Base-by-base conservation (phyloP, 495 filamentous ascomycete genomes). In the Hyaloscypha bicolor region DNA sequence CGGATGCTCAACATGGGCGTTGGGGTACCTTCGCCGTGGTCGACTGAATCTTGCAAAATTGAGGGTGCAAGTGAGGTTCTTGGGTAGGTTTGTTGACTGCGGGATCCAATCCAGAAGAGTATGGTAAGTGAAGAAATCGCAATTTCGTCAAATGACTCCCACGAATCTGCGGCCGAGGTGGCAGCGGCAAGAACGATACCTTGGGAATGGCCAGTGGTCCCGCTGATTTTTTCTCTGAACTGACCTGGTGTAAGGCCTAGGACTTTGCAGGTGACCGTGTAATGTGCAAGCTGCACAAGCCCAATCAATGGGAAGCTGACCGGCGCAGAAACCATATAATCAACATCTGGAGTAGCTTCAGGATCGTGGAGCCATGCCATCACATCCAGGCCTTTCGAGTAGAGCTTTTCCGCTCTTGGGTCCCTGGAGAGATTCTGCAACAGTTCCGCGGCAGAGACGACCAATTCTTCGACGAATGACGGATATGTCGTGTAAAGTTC, bases 81-180 rank as follows among this genome's bases (percentile, higher is more conserved):
- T 55, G 96, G 96, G 73, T 97, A 99, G 1, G 93, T 93, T 76
- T 99, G 96, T 75, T 99, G 96, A 76, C 94, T 97, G 70, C 96
- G 91, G n/a, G 94, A 87, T 69, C 96, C 96, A 70, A 99, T 98
- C 96, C 95, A 99, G 82, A 99, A 99, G n/a, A 99, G 90, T 66
- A 96, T 90, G 8, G 90, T 96, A 64, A 99, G 80, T 2, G 94
- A 90, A 73, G 91, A 85, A 60, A 84, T 90, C 39, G 93, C 83
- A 37, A 89, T 85, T 72, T 90, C 86, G 45, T 91, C 86, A 72
- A 96, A 98, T 2, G 90, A 91, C 66, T 96, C 91, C 96, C 96
- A 98, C 55, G 86, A 89, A 69, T 91, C 88, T 9, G 93, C 90
- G 3, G 93, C 90, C 5, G 96, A 91, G 60, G 96, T 95, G 33